Conservation (phyloP, 768 basidiomycete genomes). For the Trametes cinnabarina region DNA sequence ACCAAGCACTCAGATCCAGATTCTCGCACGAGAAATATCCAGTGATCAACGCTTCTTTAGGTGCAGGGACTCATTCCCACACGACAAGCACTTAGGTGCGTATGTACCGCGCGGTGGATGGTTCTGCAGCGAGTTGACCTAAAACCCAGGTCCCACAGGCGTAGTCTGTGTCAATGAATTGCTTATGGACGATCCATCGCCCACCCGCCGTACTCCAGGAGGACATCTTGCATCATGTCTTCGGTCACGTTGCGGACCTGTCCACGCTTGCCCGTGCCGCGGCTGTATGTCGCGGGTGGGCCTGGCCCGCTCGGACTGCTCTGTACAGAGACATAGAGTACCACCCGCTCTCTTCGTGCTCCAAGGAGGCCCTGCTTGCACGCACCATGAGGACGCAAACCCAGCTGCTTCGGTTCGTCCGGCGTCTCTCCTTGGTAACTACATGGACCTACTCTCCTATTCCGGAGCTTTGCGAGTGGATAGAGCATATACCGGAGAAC, state of each 20-base stretch:
- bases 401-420: conserved; percentile 4
- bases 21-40: too few relatives aligned
- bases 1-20: too few relatives aligned
- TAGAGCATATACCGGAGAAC: neutral
- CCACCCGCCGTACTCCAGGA: neutral
- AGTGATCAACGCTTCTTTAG: too few relatives aligned
- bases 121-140: too few relatives aligned
- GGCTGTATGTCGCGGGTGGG: conserved; percentile 2
- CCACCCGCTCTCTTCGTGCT: neutral
- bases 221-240: conserved; percentile 5
- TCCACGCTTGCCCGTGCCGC: neutral
- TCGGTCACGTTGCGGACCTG: neutral
- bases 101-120: too few relatives aligned
- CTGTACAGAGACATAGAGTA: conserved; percentile 10
- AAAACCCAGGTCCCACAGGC: too few relatives aligned
- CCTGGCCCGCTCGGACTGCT: conserved; percentile 1
- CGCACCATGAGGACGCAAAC: conserved; percentile 10
- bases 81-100: too few relatives aligned
- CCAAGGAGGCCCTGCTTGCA: conserved; percentile 2
- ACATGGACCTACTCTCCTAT: conserved; percentile 10
- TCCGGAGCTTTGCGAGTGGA: conserved; percentile 10
- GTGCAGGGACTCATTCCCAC: too few relatives aligned
- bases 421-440: conserved; percentile 7
- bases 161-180: neutral
- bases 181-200: neutral